Evolutionary conservation across 129 eudicot genomes (phyloP).

Genomic region (Cynara cardunculus): DNA sequence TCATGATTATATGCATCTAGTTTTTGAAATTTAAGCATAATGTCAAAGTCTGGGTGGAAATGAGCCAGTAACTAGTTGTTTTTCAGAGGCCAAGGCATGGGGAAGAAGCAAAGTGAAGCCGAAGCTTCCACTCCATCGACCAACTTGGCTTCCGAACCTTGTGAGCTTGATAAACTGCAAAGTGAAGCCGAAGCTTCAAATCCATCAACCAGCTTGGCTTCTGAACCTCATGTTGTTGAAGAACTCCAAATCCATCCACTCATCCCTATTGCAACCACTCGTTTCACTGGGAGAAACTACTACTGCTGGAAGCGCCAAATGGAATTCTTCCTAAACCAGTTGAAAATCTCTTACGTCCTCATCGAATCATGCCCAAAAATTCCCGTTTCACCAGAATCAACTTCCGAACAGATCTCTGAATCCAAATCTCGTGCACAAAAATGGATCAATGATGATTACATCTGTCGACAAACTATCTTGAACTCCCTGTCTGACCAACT

Average conservation of each 20-base stretch:
- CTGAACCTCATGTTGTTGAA: conserved; percentile 10
- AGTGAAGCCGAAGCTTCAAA: conserved; percentile 23
- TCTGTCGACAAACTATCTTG: conserved; percentile 69
- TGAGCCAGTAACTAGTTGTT: neutral
- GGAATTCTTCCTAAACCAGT: conserved; percentile 54
- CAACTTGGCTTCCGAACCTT: conserved; percentile 11
- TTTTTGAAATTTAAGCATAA: neutral
- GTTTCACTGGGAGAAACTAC: conserved; percentile 71
- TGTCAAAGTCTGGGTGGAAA: neutral
- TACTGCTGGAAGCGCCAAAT: conserved; percentile 69
- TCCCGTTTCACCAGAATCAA: conserved; percentile 25
- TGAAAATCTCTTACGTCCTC: conserved; percentile 62
- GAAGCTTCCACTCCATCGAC: conserved; percentile 23
- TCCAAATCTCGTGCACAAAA: conserved; percentile 30
- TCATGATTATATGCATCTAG: neutral
- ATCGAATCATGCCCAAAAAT: conserved; percentile 48
- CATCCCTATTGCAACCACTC: conserved; percentile 47
- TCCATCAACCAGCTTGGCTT: conserved; percentile 16
- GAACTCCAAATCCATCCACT: conserved; percentile 28
- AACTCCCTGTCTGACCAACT: conserved; percentile 64
- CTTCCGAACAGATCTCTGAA: conserved; percentile 29
- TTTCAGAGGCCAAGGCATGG: conserved; percentile 26
- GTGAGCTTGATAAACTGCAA: conserved; percentile 13
- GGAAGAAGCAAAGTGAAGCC: conserved; percentile 35
- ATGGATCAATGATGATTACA: conserved; percentile 68